These are phyloP conservation scores for Acacia melanoxylon DNA, from an alignment of 306 rosid species.

Conservation along the genomic window DNA sequence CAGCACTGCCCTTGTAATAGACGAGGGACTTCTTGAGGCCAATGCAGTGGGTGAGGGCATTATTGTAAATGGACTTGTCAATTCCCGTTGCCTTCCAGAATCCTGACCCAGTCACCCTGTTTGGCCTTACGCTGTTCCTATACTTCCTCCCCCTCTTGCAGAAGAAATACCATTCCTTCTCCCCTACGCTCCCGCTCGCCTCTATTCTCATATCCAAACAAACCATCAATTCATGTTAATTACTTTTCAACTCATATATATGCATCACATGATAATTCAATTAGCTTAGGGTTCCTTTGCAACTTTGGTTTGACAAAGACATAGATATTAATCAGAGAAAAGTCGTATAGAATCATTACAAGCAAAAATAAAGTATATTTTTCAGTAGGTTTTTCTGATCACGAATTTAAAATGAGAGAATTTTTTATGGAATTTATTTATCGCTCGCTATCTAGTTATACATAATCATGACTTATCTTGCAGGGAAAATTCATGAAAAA, in stretches of 20 bases:
- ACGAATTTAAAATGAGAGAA: too few species aligned
- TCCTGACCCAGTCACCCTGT: constrained; percentile 78
- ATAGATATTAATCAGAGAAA: too few species aligned
- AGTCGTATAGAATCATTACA: too few species aligned
- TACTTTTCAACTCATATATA: not conserved
- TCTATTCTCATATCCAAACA: constrained; percentile 26
- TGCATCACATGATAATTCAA: too few species aligned
- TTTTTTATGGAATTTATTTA: too few species aligned
- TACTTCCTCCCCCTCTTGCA: constrained; percentile 85
- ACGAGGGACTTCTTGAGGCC: constrained; percentile 95
- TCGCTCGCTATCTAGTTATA: too few species aligned
- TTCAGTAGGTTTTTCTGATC: too few species aligned
- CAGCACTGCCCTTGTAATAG: constrained; percentile 84
- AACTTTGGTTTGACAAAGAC: too few species aligned
- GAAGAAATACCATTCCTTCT: constrained; percentile 73
- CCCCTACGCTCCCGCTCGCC: constrained; percentile 44
- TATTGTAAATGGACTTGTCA: constrained; percentile 60
- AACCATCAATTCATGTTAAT: not conserved
- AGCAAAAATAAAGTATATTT: too few species aligned
- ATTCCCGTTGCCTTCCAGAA: constrained; percentile 94
- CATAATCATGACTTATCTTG: too few species aligned
- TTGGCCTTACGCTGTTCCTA: constrained; percentile 81
- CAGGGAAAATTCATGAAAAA: too few species aligned
- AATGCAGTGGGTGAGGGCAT: constrained; percentile 28
- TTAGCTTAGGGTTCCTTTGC: too few species aligned